Base-by-base conservation (phyloP, 2,329 filamentous ascomycete species). In the Colletotrichum somersetense region DNA sequence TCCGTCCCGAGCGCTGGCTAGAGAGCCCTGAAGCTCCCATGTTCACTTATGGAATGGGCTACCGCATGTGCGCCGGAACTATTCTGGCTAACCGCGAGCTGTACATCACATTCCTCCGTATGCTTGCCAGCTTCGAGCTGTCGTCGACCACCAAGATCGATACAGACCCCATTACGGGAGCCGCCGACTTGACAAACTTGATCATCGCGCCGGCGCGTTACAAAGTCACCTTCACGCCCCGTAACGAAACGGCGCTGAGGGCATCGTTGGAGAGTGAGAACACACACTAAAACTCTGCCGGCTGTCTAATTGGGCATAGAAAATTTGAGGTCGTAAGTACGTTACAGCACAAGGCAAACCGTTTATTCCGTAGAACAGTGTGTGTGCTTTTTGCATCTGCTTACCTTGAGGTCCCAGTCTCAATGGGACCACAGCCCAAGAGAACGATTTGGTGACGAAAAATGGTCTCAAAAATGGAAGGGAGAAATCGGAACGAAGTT, bases 21-120 rank as follows among this genome's bases (percentile, higher is more conserved):
- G 85, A 75, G 20, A 75, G 76, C 38, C 76, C 77, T 3, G 75
- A 79, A 5, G 85, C 84, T 4, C 86, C 85, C 0, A 86, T 88
- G 73, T 89, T 86, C 73, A 85, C 82, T 48, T 89, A 87, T 71
- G 87, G 87, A 0, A 85, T 87, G 2, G 87, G 87, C 2, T 84
- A 84, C 42, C 81, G 87, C 23, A 88, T 88, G 86, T 89, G 87
- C 72, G 84, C 85, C 8, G 87, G 86, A 11, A 85, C 83, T 12
- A 85, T 88, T 63, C 80, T 89, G 30, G 87, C 85, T 0, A 87
- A 87, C 73, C 85, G 86, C 6, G 86, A 88, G 70, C 82, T 89
- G 4, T 89, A 86, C 77, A 86, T 85, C 3, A 84, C 85, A 0
- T 88, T 87, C 72, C 75, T 88, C 52, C 83, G 87, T 3, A 80